Base-by-base conservation (phyloP, 2,329 filamentous ascomycete species). In the Chrysoporthe cubensis region DNA sequence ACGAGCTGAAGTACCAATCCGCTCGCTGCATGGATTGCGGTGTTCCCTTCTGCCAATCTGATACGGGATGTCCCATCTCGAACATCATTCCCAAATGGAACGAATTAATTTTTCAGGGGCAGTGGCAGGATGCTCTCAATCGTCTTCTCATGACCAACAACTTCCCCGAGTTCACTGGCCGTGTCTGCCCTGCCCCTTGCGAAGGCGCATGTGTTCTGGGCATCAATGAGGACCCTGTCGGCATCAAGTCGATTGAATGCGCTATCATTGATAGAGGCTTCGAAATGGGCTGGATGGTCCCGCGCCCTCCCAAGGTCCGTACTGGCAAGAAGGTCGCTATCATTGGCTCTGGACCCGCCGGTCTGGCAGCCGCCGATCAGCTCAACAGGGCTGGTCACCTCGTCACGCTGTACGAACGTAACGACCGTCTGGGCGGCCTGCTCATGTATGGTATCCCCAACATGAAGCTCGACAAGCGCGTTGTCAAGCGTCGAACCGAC, bases 31-130 rank as follows among this genome's bases (percentile, higher is more conserved):
- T 98, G 95, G 95, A 98, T 82, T 98, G 95, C 70, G 95, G 95
- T 88, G 94, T 98, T 70, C 95, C 95, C 1, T 98, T 98, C 87
- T 98, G 95, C 75, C 95, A 98, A 80, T 97, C 94, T 26, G 95
- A 98, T 74, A 94, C 92, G 71, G 95, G 95, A 61, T 98, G 95
- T 78, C 95, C 95, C 1, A 97, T 97, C 79, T 94, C 90, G 73
- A 98, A 98, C 82, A 96, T 98, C 76, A 98, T 98, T 75, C 95
- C 95, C 67, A 97, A 97, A 74, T 97, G 93, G 93, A 97, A 96
- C 67, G 94, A 97, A 70, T n/a, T n/a, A n/a, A n/a, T n/a, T n/a
- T n/a, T n/a, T n/a, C n/a, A n/a, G n/a, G n/a, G n/a, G n/a, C n/a
- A 96, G 71, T 98, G 95, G 95, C 88, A 90, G 73, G 94, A 97